Conservation (phyloP, 192 early-diverging fungal genomes). For the Coemansia umbellata region DNA sequence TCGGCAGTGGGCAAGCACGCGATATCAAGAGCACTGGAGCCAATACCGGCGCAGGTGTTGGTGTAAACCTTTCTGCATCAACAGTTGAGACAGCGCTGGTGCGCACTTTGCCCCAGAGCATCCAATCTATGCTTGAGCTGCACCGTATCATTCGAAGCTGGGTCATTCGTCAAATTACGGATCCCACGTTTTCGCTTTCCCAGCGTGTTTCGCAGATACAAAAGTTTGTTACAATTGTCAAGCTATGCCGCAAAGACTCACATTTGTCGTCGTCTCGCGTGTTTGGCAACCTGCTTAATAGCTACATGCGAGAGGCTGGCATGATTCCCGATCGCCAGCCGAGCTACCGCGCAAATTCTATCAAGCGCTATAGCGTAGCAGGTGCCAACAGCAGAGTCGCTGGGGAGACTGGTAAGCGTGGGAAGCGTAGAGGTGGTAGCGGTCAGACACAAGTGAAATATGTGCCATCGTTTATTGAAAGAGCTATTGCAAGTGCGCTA, state of each 20-base stretch:
- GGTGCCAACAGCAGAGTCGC: slow-evolving; percentile 13
- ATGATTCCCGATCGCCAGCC: slow-evolving; percentile 51
- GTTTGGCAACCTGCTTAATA: slow-evolving; percentile 45
- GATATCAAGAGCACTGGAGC: slow-evolving; percentile 7
- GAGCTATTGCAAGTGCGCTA: slow-evolving; percentile 62
- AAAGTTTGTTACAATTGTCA: slow-evolving; percentile 58
- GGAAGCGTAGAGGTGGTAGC: slow-evolving; percentile 28
- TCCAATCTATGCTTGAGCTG: slow-evolving; percentile 61
- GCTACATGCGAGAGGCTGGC: slow-evolving; percentile 48
- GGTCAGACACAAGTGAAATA: slow-evolving; percentile 39
- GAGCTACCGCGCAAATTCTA: slow-evolving; percentile 34
- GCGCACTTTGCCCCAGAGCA: slow-evolving; percentile 59
- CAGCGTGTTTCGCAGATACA: slow-evolving; percentile 58
- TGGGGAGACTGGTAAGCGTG: slow-evolving; percentile 30
- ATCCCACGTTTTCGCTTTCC: slow-evolving; percentile 43
- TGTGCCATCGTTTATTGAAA: slow-evolving; percentile 70
- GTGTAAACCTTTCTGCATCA: slow-evolving; percentile 11
- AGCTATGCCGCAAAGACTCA: slow-evolving; percentile 52
- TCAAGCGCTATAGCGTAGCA: slow-evolving; percentile 18
- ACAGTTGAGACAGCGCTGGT: slow-evolving; percentile 54
- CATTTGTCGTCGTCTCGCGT: slow-evolving; percentile 36
- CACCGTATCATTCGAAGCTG: slow-evolving; percentile 67
- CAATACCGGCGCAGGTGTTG: slow-evolving; percentile 3
- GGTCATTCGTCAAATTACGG: slow-evolving; percentile 60
- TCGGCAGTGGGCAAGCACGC: slow-evolving; percentile 12